Percentiles rank a stretch among this genome's conserved stretches.
Conservation (phyloP, 2,329 filamentous ascomycete genomes). For the Fusarium sp. region DNA sequence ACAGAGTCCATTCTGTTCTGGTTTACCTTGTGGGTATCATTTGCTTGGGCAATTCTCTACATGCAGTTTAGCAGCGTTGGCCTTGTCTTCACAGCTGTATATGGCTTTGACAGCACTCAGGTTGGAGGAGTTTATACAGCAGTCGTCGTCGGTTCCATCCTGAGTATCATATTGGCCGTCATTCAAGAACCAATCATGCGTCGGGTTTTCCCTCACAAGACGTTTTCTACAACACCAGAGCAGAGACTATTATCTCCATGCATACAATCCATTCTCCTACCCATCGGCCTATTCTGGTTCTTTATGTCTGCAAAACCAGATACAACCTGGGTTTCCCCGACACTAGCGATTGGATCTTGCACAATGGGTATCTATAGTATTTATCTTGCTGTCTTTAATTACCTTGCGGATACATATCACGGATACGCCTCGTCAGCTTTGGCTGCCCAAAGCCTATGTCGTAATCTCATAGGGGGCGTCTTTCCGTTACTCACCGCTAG, state of each 20-base stretch:
- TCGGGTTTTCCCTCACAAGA: constrained; percentile 52
- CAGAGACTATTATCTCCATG: constrained; percentile 73
- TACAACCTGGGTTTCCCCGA: constrained; percentile 72
- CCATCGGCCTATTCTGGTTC: constrained; percentile 76
- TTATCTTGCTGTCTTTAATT: constrained; percentile 84
- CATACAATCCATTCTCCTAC: constrained; percentile 69
- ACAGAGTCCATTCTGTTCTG: constrained; percentile 71
- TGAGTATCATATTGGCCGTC: constrained; percentile 66
- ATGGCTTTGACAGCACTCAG: constrained; percentile 69
- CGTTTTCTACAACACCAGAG: constrained; percentile 58
- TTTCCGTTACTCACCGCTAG: constrained; percentile 86
- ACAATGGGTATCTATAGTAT: constrained; percentile 76
- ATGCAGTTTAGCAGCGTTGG: constrained; percentile 68
- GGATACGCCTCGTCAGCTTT: constrained; percentile 85
- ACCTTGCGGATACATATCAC: constrained; percentile 90
- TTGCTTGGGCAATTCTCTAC: constrained; percentile 77
- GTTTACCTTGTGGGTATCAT: constrained; percentile 77
- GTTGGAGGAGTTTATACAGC: constrained; percentile 70
- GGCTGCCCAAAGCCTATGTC: constrained; percentile 87
- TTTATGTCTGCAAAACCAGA: constrained; percentile 67
- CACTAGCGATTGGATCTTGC: constrained; percentile 69
- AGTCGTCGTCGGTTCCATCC: constrained; percentile 52
- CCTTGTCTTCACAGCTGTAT: constrained; percentile 70
- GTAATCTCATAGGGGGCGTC: constrained; percentile 82
- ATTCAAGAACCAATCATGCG: constrained; percentile 67